Conservation (phyloP, 257 asterid genomes). For the Vinca minor region DNA sequence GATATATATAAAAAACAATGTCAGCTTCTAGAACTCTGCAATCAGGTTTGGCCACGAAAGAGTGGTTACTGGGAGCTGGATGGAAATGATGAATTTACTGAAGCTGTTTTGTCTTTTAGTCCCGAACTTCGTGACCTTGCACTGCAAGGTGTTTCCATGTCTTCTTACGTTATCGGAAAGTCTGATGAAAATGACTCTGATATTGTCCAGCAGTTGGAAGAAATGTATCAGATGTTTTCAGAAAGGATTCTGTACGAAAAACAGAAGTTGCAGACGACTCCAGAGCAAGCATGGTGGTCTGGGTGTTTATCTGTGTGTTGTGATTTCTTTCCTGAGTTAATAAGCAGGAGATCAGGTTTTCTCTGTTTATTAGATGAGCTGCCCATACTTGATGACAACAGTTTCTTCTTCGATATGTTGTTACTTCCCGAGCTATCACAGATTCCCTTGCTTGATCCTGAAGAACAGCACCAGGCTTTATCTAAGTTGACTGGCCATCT, state of each 20-base stretch:
- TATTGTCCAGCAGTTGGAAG: conserved; percentile 55
- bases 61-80: conserved; percentile 31
- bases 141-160: conserved; percentile 76
- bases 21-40: conserved; percentile 50
- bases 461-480: conserved; percentile 44
- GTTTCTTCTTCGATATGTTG: conserved; percentile 61
- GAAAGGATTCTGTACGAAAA: conserved; percentile 54
- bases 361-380: conserved; percentile 51
- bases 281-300: conserved; percentile 21
- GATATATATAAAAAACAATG: conserved; percentile 49
- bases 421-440: conserved; percentile 51
- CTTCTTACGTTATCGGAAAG: conserved; percentile 46
- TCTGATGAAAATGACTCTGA: conserved; percentile 31
- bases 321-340: conserved; percentile 39
- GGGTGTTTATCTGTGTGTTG: conserved; percentile 47
- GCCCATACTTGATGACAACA: conserved; percentile 59
- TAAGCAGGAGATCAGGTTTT: conserved; percentile 43
- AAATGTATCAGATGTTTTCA: conserved; percentile 68
- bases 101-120: conserved; percentile 46
- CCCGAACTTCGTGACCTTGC: conserved; percentile 59
- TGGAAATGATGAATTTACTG: conserved; percentile 29
- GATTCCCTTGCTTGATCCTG: conserved; percentile 32
- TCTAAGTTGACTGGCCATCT: conserved; percentile 33
- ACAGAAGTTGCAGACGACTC: conserved; percentile 31
- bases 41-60: conserved; percentile 55